phyloP scores from a whole-genome alignment of 495 filamentous ascomycete species.

The Aspergillus wentii region DNA sequence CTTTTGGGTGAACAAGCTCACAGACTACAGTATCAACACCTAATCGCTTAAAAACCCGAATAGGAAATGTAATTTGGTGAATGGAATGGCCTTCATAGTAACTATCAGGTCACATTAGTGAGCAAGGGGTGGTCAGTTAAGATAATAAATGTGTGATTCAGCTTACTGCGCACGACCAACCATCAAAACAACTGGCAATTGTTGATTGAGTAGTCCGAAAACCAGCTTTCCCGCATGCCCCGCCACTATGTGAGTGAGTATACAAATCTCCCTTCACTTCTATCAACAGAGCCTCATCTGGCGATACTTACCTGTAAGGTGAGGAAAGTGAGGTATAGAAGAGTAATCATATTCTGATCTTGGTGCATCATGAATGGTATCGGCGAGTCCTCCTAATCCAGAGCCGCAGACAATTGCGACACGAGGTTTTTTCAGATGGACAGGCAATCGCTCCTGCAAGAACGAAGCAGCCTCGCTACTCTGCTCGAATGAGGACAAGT shows the following conservation, averaged over 20 bases:
- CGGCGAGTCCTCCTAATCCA: slow-evolving; percentile 63
- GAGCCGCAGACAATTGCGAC: slow-evolving; percentile 73
- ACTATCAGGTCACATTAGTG: slow-evolving; percentile 29
- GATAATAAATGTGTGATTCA: background rate
- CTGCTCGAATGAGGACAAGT: slow-evolving; percentile 23
- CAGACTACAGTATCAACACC: slow-evolving; percentile 61
- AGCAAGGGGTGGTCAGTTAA: background rate
- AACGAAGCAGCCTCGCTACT: slow-evolving; percentile 36
- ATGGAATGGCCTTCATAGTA: slow-evolving; percentile 76
- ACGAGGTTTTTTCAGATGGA: slow-evolving; percentile 44
- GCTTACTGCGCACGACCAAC: slow-evolving; percentile 70
- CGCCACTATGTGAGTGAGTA: slow-evolving; percentile 38
- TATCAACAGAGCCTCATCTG: too few relatives aligned
- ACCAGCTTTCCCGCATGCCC: slow-evolving; percentile 75
- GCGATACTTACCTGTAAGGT: slow-evolving; percentile 51
- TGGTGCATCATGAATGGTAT: slow-evolving; percentile 48
- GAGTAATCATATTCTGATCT: slow-evolving; percentile 56
- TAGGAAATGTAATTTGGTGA: slow-evolving; percentile 62
- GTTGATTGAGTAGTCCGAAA: slow-evolving; percentile 57
- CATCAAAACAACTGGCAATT: slow-evolving; percentile 63
- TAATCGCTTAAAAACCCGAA: slow-evolving; percentile 64
- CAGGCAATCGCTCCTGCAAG: slow-evolving; percentile 36
- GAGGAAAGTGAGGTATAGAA: slow-evolving; percentile 62
- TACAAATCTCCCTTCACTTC: too few relatives aligned
- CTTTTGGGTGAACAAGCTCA: slow-evolving; percentile 23